A percentile compares a stretch with the other conserved stretches of the same genome.
These are phyloP conservation scores for Blastocystis sp. DNA, from an alignment of 352 stramenopile species.

Conservation along the genomic window DNA sequence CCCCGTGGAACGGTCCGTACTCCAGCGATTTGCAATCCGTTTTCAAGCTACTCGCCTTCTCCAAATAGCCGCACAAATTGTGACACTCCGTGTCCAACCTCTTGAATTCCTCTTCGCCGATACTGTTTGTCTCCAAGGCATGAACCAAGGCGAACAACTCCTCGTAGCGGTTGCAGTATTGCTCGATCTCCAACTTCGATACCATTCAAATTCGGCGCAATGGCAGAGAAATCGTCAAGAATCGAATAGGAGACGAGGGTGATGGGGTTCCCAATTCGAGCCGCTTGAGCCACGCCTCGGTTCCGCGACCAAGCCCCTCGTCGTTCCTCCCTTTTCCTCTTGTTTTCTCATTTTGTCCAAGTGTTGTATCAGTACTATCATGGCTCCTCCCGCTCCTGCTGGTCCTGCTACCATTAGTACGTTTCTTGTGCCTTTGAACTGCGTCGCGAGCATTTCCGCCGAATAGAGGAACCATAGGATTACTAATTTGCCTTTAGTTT, in stretches of 20 bases:
- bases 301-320: not conserved
- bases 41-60: not conserved
- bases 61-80: not conserved
- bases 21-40: slow-evolving; percentile 15
- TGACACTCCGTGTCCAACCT: not conserved
- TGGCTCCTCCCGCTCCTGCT: slow-evolving; percentile 74
- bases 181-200: slow-evolving; percentile 59
- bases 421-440: not conserved
- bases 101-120: slow-evolving; percentile 1
- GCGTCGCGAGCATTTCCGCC: not conserved
- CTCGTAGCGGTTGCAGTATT: slow-evolving; percentile 69
- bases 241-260: too few relatives aligned
- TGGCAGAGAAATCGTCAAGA: not conserved
- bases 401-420: slow-evolving; percentile 74
- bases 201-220: slow-evolving; percentile 44
- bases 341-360: slow-evolving; percentile 46
- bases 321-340: not conserved
- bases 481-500: slow-evolving; percentile 79
- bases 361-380: slow-evolving; percentile 11
- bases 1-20: not conserved
- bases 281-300: too few relatives aligned
- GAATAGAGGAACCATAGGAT: not conserved
- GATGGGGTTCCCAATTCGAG: too few relatives aligned
- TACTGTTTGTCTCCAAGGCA: not conserved
- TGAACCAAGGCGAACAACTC: slow-evolving; percentile 39